A percentile compares a stretch with the other conserved stretches of the same genome.
Evolutionary conservation across 2,329 filamentous ascomycete genomes (phyloP).

Genomic region (Tolypocladium ovalisporum): DNA sequence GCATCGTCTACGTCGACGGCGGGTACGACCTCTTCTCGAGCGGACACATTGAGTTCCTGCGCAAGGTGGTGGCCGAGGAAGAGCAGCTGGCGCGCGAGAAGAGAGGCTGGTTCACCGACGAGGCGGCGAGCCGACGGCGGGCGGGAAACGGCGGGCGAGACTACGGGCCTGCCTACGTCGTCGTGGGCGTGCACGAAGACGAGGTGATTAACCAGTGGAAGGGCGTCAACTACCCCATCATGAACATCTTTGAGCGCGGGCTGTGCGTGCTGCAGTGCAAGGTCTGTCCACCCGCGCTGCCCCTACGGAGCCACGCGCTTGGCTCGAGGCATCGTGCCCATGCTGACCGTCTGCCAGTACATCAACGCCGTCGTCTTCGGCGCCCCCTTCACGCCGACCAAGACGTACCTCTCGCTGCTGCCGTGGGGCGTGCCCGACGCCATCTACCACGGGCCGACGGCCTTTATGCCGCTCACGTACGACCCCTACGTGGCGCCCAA

Average conservation of each 20-base stretch:
- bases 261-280: conserved; percentile 93
- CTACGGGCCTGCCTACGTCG: conserved; percentile 75
- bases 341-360: conserved; percentile 43
- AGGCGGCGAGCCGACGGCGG: conserved; percentile 51
- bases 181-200: conserved; percentile 90
- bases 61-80: conserved; percentile 63
- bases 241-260: conserved; percentile 96
- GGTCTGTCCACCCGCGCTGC: conserved; percentile 28
- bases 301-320: neutral
- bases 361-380: conserved; percentile 81
- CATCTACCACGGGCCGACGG: conserved; percentile 93
- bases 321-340: neutral
- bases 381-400: conserved; percentile 78
- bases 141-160: conserved; percentile 50
- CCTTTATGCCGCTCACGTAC: conserved; percentile 73
- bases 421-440: conserved; percentile 65
- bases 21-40: conserved; percentile 96
- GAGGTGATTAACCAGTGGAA: conserved; percentile 94
- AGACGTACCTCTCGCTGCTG: conserved; percentile 62
- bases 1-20: conserved; percentile 89
- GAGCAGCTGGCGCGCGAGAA: conserved; percentile 53
- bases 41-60: conserved; percentile 91
- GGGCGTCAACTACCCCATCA: conserved; percentile 96
- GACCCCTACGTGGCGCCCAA: conserved; percentile 76
- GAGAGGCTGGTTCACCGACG: conserved; percentile 67